Base-by-base conservation (phyloP, 495 filamentous ascomycete species). In the Aspergillus wentii region DNA sequence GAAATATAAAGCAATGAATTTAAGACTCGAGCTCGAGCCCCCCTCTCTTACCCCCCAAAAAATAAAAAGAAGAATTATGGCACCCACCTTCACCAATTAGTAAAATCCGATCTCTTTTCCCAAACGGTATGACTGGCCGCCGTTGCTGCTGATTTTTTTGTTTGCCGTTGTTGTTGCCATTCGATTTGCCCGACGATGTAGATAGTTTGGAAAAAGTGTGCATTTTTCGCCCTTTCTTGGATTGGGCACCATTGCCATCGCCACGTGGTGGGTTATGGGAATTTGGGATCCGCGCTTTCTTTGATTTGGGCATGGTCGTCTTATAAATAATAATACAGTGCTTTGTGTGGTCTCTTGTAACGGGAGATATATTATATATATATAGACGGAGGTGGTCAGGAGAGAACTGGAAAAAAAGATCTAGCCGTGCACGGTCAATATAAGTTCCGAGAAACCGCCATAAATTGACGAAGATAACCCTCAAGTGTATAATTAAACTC, bases 21-120 rank as follows among this genome's bases (percentile, higher is more conserved):
- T n/a, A n/a, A n/a, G n/a, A n/a, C n/a, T n/a, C n/a, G n/a, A n/a
- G n/a, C n/a, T n/a, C n/a, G n/a, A n/a, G n/a, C n/a, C n/a, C n/a
- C n/a, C n/a, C n/a, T n/a, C n/a, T n/a, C n/a, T n/a, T n/a, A n/a
- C n/a, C n/a, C n/a, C n/a, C n/a, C n/a, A n/a, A 36, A 21, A 38
- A 15, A 40, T 40, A 45, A 29, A 35, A 30, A 33, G n/a, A 14
- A 19, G 38, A 27, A 41, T 27, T 1, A 23, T n/a, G 17, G 9
- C 2, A 49, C 62, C 59, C 27, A 68, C 85, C 91, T 68, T 98
- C 91, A 33, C 91, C 92, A 48, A 98, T 60, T 2, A 96, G 73
- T 17, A 98, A 76, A 41, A 96, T 85, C 38, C 74, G 66, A 55
- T 92, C 79, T 34, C 66, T 57, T 16, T 74, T 71, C 15, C 68